These are phyloP conservation scores for Oryza meridionalis DNA, from an alignment of 176 grass and related monocot species.

Conservation along the genomic window DNA sequence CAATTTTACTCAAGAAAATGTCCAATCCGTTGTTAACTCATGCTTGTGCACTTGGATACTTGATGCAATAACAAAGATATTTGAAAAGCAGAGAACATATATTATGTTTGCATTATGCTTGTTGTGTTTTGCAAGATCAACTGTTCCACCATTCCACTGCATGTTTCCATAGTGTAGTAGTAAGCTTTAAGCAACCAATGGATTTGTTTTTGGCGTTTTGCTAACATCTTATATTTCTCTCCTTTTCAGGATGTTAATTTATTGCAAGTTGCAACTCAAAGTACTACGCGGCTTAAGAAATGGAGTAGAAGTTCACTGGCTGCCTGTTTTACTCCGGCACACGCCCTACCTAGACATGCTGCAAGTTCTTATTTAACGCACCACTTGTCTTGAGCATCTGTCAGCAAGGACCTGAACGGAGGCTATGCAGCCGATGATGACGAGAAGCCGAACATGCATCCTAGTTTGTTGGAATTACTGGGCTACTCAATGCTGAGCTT, in stretches of 20 bases:
- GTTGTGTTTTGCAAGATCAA: slow-evolving; percentile 1
- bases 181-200: not conserved
- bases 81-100: not conserved
- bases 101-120: slow-evolving; percentile 4
- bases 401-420: slow-evolving; percentile 4
- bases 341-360: not conserved
- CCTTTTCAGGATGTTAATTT: slow-evolving; percentile 31
- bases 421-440: not conserved
- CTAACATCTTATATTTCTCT: slow-evolving; percentile 20
- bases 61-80: slow-evolving; percentile 7
- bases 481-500: slow-evolving; percentile 22
- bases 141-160: not conserved
- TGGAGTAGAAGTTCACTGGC: slow-evolving; percentile 41
- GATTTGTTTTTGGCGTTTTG: not conserved
- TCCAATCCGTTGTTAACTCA: not conserved
- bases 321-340: slow-evolving; percentile 31
- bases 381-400: not conserved
- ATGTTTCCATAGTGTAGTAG: not conserved
- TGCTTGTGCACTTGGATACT: not conserved
- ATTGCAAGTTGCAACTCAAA: slow-evolving; percentile 8
- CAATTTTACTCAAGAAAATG: not conserved
- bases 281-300: not conserved
- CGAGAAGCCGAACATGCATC: slow-evolving; percentile 4
- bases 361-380: not conserved
- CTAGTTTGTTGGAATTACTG: slow-evolving; percentile 4